phyloP scores from a whole-genome alignment of 176 grass and related monocot species.

The Musa itinerans region DNA sequence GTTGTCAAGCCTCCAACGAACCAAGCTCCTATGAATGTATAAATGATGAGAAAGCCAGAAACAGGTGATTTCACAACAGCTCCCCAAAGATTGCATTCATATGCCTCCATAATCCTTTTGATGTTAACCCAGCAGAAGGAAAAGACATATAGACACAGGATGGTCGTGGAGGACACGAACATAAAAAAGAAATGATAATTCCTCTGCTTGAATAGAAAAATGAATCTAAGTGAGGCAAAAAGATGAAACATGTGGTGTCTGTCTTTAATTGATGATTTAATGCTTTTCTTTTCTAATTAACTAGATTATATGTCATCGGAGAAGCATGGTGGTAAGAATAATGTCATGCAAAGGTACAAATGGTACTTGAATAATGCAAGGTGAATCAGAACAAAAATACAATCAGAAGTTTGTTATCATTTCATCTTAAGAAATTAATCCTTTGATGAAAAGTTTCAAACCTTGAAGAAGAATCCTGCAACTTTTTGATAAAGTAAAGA shows the following conservation, averaged over 20 bases:
- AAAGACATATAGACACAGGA: constrained; percentile 34
- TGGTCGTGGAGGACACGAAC: constrained; percentile 27
- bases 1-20: constrained; percentile 30
- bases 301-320: too few relatives aligned
- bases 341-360: too few relatives aligned
- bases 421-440: too few relatives aligned
- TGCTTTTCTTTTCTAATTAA: too few relatives aligned
- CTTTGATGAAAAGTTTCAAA: too few relatives aligned
- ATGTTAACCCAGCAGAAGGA: constrained; percentile 19
- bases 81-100: constrained; percentile 25
- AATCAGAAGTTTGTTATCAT: too few relatives aligned
- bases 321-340: too few relatives aligned
- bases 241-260: neutral
- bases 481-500: too few relatives aligned
- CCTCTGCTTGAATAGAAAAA: constrained; percentile 23
- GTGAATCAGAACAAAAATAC: too few relatives aligned
- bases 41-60: constrained; percentile 25
- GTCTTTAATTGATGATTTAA: too few relatives aligned
- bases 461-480: too few relatives aligned
- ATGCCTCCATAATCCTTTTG: constrained; percentile 13
- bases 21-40: constrained; percentile 27
- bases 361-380: too few relatives aligned
- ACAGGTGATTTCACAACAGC: constrained; percentile 25
- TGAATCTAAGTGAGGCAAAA: neutral
- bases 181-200: constrained; percentile 37